These are phyloP conservation scores for Hericium rajendrae DNA, from an alignment of 768 basidiomycete genomes.

Conservation along the genomic window DNA sequence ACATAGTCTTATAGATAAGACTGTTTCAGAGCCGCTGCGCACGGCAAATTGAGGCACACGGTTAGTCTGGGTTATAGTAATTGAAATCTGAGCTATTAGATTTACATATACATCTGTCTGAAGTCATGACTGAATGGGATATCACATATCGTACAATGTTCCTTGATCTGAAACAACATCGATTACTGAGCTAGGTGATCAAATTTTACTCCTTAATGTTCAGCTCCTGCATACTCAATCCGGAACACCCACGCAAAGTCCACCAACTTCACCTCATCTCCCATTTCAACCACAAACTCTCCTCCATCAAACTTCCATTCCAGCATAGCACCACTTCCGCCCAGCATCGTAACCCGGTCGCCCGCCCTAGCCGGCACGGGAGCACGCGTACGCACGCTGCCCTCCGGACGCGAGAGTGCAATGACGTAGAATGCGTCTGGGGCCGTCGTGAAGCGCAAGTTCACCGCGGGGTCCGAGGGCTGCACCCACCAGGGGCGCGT, in stretches of 20 bases:
- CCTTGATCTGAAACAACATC: too few species aligned
- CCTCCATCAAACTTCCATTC: background rate
- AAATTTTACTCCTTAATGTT: too few species aligned
- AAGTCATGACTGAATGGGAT: too few species aligned
- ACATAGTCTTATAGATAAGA: too few species aligned
- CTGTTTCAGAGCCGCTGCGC: too few species aligned
- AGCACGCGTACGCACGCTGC: background rate
- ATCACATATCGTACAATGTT: too few species aligned
- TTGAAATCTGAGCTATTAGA: too few species aligned
- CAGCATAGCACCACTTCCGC: slow-evolving; percentile 5
- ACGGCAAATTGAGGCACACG: too few species aligned
- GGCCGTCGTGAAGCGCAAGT: slow-evolving; percentile 22
- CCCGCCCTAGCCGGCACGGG: slow-evolving; percentile 8
- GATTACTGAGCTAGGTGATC: too few species aligned
- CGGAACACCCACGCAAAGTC: background rate
- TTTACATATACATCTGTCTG: too few species aligned
- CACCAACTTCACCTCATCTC: background rate
- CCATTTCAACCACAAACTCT: background rate
- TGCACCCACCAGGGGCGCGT: slow-evolving; percentile 10
- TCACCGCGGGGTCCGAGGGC: slow-evolving; percentile 1
- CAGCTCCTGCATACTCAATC: background rate
- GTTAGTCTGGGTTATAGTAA: too few species aligned
- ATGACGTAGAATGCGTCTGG: slow-evolving; percentile 21
- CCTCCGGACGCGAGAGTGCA: slow-evolving; percentile 11
- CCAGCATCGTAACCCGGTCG: slow-evolving; percentile 12